phyloP scores from a whole-genome alignment of 768 basidiomycete species.

The Pholiota conissans region DNA sequence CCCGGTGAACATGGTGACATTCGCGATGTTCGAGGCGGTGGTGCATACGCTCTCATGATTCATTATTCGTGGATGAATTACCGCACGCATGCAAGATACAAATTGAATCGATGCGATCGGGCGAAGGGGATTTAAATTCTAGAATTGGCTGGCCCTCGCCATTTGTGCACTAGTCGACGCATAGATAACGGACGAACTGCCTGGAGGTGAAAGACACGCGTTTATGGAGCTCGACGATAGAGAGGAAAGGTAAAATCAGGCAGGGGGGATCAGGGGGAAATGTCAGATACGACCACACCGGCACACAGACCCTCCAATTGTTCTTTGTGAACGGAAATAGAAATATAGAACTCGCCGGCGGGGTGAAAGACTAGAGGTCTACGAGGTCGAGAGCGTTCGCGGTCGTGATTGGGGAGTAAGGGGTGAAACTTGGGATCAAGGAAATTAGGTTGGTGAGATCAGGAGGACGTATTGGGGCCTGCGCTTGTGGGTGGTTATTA shows the following conservation, averaged over 20 bases:
- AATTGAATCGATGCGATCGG: no score
- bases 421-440: neutral
- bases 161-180: neutral
- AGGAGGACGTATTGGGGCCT: no score
- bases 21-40: constrained; percentile 68
- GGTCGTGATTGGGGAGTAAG: neutral
- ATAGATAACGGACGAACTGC: neutral
- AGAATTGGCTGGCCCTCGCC: neutral
- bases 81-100: neutral
- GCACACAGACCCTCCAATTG: neutral
- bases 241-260: no score
- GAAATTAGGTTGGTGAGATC: no score
- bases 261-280: no score
- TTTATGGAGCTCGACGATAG: no score
- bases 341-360: neutral
- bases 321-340: neutral
- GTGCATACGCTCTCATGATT: constrained; percentile 37
- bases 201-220: neutral
- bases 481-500: no score
- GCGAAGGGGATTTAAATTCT: neutral
- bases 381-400: neutral
- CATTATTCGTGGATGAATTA: no score
- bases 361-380: neutral
- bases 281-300: no score
- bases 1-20: constrained; percentile 85